Percentiles rank a stretch among this genome's conserved stretches.
Evolutionary conservation across 1,284 basidiomycete genomes (phyloP).

Genomic region (Pseudozyma sp.): DNA sequence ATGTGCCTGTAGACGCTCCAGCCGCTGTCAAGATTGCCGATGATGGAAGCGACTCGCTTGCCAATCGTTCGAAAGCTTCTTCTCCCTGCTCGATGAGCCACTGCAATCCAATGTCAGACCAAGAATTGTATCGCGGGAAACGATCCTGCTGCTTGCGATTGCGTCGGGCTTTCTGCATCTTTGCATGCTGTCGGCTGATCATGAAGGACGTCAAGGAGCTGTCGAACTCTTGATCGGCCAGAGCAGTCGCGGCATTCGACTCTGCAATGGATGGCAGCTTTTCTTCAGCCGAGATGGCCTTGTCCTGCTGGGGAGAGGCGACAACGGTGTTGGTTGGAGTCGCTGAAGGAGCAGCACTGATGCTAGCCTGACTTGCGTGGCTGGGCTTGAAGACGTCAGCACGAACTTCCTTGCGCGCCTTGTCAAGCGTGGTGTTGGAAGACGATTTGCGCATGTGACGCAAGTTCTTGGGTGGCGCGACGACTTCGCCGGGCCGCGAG

Average conservation of each 20-base stretch:
- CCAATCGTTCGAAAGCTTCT: conserved; percentile 30
- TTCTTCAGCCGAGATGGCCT: conserved; percentile 8
- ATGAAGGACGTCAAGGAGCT: not conserved
- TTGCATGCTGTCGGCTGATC: conserved; percentile 23
- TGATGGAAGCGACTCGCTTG: conserved; percentile 24
- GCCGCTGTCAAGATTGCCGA: conserved; percentile 21
- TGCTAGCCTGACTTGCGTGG: not conserved
- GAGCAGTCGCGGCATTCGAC: too few relatives aligned
- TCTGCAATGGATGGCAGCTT: conserved; percentile 14
- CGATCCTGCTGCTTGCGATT: conserved; percentile 36
- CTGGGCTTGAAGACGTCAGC: conserved; percentile 17
- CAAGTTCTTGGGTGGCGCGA: conserved; percentile 30
- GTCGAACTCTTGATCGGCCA: not conserved
- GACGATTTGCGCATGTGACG: conserved; percentile 40
- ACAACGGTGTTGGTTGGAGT: not conserved
- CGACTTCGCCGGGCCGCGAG: conserved; percentile 23
- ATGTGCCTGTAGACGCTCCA: conserved; percentile 11
- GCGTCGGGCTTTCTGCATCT: conserved; percentile 36
- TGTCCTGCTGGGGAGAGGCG: not conserved
- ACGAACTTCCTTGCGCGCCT: conserved; percentile 15
- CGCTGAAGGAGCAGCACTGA: not conserved
- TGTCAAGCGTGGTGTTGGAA: conserved; percentile 22
- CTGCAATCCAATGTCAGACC: conserved; percentile 33
- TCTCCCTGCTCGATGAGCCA: conserved; percentile 33
- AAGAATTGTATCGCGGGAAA: conserved; percentile 39